These are phyloP conservation scores for Chlorella ohadii DNA, from an alignment of 139 green algal species.

Conservation along the genomic window DNA sequence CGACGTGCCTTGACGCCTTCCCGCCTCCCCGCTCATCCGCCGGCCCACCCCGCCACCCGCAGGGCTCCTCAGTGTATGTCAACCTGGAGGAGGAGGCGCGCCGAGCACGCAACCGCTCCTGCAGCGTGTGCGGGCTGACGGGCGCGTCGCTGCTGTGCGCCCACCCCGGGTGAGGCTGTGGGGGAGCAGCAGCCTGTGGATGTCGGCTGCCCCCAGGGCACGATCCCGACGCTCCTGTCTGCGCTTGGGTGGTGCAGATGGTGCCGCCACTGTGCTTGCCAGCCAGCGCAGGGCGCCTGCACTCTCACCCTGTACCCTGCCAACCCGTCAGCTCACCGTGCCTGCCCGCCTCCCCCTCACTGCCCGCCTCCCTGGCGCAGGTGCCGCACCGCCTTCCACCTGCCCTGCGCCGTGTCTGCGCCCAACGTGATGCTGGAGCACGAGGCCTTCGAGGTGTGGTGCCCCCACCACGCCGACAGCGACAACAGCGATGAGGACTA, in stretches of 20 bases:
- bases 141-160: constrained; percentile 35
- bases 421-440: constrained; percentile 31
- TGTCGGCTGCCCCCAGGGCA: no score
- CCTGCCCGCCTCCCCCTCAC: neutral
- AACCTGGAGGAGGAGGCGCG: constrained; percentile 39
- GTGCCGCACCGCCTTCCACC: constrained; percentile 33
- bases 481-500: constrained; percentile 29
- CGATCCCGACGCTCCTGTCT: no score
- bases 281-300: neutral
- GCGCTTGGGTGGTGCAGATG: neutral
- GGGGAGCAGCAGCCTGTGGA: neutral
- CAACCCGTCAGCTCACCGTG: neutral
- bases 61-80: constrained; percentile 34
- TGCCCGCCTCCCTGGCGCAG: neutral
- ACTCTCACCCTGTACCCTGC: neutral
- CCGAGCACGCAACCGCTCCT: neutral
- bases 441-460: constrained; percentile 34
- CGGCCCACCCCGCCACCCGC: neutral
- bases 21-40: no score
- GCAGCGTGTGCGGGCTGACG: constrained; percentile 13
- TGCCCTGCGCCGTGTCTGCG: constrained; percentile 29
- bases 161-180: constrained; percentile 16
- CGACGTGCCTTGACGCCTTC: no score
- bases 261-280: neutral
- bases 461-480: constrained; percentile 30